Conservation (phyloP, 306 rosid genomes). For the Vachellia collinsii region DNA sequence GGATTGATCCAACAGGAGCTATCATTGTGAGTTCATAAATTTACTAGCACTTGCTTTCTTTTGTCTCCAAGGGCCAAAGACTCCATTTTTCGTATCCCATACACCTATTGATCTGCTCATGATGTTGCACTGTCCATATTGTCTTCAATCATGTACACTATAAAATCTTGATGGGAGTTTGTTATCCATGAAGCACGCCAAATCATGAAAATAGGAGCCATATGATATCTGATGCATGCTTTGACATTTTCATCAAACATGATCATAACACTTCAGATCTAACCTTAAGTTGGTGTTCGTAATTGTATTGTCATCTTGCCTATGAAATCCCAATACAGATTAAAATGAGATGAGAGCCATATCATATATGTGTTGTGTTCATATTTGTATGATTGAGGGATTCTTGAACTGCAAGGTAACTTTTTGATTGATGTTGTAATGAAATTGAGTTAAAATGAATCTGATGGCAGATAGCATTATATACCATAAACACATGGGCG, state of each 20-base stretch:
- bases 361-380: no score
- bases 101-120: constrained; percentile 4
- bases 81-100: neutral
- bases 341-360: no score
- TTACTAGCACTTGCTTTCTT: no score
- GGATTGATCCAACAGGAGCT: no score
- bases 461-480: constrained; percentile 71
- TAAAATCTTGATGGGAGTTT: neutral
- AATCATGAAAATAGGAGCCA: neutral
- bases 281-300: neutral
- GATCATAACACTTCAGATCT: no score
- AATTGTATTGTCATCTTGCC: neutral
- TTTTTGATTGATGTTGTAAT: neutral
- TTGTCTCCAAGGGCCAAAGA: neutral
- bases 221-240: neutral
- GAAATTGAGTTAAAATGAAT: constrained; percentile 21
- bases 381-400: no score
- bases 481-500: constrained; percentile 79
- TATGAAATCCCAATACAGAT: neutral
- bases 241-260: neutral
- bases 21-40: no score
- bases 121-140: neutral
- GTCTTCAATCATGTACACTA: neutral
- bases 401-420: constrained; percentile 22
- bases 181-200: neutral